Conservation (phyloP, 1,284 basidiomycete genomes). For the Uromyces viciae-fabae region DNA sequence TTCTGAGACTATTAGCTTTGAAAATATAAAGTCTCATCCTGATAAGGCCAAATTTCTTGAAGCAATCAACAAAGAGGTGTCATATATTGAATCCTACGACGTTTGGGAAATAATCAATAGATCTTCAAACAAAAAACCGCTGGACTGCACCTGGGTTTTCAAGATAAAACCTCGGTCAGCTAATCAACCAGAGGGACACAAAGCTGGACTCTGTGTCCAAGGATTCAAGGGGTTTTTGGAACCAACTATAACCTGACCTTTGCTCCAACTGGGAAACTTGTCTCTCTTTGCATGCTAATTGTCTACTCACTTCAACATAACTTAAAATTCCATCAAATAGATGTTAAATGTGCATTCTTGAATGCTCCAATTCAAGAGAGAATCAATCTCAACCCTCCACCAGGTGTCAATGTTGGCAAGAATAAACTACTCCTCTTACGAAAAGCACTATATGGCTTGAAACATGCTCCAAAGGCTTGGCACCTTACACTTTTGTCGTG, state of each 20-base stretch:
- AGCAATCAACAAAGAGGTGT: neutral
- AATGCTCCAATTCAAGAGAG: neutral
- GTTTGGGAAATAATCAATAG: slow-evolving; percentile 2
- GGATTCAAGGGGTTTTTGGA: neutral
- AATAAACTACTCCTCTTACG: neutral
- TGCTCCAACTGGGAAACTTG: slow-evolving; percentile 3
- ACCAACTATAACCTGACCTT: neutral
- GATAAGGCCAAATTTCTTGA: neutral
- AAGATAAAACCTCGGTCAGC: neutral
- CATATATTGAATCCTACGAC: neutral
- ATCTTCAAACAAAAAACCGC: neutral
- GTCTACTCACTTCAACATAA: neutral
- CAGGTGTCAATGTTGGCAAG: neutral
- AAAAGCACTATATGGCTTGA: slow-evolving; percentile 2
- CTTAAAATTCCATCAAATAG: slow-evolving; percentile 18
- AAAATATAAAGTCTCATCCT: neutral
- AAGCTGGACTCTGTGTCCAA: neutral
- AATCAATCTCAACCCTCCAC: neutral
- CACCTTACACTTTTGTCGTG: neutral
- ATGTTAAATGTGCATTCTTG: slow-evolving; percentile 7
- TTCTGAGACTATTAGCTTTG: neutral
- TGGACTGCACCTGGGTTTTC: slow-evolving; percentile 25
- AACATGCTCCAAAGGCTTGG: slow-evolving; percentile 15
- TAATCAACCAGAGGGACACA: neutral
- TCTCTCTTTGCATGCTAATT: neutral